Evolutionary conservation across 2,329 filamentous ascomycete genomes (phyloP), one percentile per base, ranked within the genome.

Genomic region (Magnaporthales sp.): DNA sequence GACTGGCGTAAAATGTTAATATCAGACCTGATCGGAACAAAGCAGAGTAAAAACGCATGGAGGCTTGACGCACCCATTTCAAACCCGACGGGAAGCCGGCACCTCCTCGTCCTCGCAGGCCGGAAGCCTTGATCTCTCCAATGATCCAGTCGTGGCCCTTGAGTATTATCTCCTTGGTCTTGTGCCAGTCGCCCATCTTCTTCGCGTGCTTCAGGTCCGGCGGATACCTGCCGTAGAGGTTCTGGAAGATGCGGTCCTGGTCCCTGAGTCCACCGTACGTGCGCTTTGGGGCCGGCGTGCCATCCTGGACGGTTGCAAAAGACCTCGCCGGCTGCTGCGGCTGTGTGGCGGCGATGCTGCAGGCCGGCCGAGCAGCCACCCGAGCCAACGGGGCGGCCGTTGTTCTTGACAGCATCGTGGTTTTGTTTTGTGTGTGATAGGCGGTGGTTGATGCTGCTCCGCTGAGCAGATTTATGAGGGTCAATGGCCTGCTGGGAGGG

Each of bases 81-180:
- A 99, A 83, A 70, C 95, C 95, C 54, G 94, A 98, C 69, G 95
- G 95, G 79, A 99, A 99, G 75, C 95, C 95, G 79, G 95, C 95
- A 81, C 95, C 95, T 80, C 95, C 95, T 82, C 95, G 91, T 74
- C 95, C 95, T 80, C 95, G 89, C 70, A 99, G 87, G 74, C 95
- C 95, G 13, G 95, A 99, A 30, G 93, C 88, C 86, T 99, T 99
- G 81, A 99, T 87, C 81, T 99, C 95, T 72, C 90, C 90, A 75
- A 99, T 98, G 79, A 99, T 96, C 91, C 95, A 99, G 75, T 99
- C 94, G 80, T 99, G 92, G 67, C 95, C 95, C 85, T 99, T 99
- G 73, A 92, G 81, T 68, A 99, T 80, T 67, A 99, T 99, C 79
- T 99, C 95, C 86, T 99, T 99, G 67, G 95, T 99, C 86, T 96